Base-by-base conservation (phyloP, 2,329 filamentous ascomycete species). In the Aschersonia sp. region DNA sequence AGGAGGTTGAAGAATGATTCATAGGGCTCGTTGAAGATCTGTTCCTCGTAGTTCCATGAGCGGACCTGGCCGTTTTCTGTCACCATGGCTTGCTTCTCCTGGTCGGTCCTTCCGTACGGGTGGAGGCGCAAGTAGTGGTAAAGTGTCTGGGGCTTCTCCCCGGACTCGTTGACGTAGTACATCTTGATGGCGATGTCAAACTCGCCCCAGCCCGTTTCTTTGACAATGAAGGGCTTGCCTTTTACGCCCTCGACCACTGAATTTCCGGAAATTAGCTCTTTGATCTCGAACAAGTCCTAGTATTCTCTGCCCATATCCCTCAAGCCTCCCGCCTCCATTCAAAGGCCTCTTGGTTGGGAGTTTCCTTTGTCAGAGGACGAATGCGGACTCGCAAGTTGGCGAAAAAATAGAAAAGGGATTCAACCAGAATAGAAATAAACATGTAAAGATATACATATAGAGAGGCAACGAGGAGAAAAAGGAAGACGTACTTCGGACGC, bases 21-120 rank as follows among this genome's bases (percentile, higher is more conserved):
- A 56, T 88, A 92, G 0, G 92, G 92, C 65, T 98, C 92, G 67
- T 95, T 97, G 73, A 98, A 98, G 45, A 97, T 77, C 54, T 97
- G 84, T 59, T 95, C 88, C 64, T 98, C 92, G 60, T 95, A 87
- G 49, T 80, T 82, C 74, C 92, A 90, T 45, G 81, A 79, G 32
- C 82, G 70, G 43, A 97, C 81, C 58, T 83, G 73, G 54, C 68
- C 77, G 67, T 67, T 76, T 64, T 69, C 77, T 47, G 60, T 64
- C 50, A 73, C 65, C 76, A 73, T 76, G 51, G 69, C 69, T 55
- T 77, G 74, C 58, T 75, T 84, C 62, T 84, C 79, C 47, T 79
- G 82, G 58, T 94, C 86, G 55, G 81, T 84, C 49, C 87, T 74
- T 12, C 88, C 88, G 63, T 90, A 98, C 3, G 90, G 87, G 60